Conservation (phyloP, 139 green algal species). For the Diplosphaera chodatii region DNA sequence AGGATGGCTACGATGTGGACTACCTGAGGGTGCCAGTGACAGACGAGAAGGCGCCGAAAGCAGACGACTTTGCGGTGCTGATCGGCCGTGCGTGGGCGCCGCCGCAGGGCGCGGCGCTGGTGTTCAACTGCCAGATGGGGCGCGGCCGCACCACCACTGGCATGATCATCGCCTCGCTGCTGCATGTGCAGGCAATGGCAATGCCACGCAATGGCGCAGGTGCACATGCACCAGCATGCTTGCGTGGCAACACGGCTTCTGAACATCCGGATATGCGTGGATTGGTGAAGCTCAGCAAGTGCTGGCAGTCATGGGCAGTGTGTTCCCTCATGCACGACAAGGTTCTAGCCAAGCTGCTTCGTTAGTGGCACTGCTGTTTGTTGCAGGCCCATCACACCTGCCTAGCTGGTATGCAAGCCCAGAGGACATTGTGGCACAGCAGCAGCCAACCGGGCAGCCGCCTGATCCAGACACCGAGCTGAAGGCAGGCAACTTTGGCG, state of each 20-base stretch:
- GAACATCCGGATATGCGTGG: no score
- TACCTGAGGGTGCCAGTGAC: conserved; percentile 90
- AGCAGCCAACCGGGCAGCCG: neutral
- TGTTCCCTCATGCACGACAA: no score
- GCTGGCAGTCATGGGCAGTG: no score
- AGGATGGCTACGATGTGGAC: conserved; percentile 67
- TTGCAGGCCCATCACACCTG: neutral
- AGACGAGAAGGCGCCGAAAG: conserved; percentile 94
- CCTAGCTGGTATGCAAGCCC: neutral
- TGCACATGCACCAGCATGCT: no score
- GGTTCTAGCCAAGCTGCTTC: no score
- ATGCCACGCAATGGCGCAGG: neutral
- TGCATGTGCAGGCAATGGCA: conserved; percentile 42
- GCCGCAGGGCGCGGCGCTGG: conserved; percentile 50
- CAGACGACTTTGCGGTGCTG: conserved; percentile 55
- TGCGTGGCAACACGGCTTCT: no score
- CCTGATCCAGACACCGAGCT: conserved; percentile 21
- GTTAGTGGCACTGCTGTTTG: no score
- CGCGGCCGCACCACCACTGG: conserved; percentile 87
- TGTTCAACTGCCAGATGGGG: conserved; percentile 99
- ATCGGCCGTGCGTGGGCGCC: conserved; percentile 56
- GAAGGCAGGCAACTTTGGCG: conserved; percentile 66
- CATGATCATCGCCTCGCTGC: conserved; percentile 86
- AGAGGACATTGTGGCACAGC: neutral
- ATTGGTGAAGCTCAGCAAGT: no score